These are phyloP conservation scores for Lagenaria siceraria DNA, from an alignment of 306 rosid species.

Conservation along the genomic window DNA sequence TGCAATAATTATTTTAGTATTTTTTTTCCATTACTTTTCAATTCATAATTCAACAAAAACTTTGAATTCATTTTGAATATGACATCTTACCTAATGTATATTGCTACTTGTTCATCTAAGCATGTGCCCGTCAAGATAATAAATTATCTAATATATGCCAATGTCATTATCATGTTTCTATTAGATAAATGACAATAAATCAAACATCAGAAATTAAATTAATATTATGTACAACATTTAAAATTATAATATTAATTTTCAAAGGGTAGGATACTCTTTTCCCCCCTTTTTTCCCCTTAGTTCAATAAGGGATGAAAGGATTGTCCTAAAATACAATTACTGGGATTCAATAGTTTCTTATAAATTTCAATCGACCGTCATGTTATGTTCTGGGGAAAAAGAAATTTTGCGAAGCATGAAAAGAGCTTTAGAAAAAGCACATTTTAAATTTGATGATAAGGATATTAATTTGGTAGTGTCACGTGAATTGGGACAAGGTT, in stretches of 20 bases:
- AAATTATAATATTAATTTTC: too few species aligned
- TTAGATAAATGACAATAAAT: neutral
- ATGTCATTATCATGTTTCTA: neutral
- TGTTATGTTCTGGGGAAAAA: too few species aligned
- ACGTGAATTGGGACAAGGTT: neutral
- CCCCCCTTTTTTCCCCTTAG: too few species aligned
- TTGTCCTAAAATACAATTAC: too few species aligned
- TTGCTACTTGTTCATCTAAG: neutral
- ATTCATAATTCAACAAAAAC: neutral
- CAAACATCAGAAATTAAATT: too few species aligned
- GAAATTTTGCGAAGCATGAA: too few species aligned
- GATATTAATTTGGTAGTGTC: neutral
- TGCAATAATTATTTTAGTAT: neutral
- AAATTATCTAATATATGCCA: neutral
- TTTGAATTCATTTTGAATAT: neutral
- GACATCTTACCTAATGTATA: neutral
- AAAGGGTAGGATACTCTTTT: too few species aligned
- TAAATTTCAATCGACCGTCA: too few species aligned
- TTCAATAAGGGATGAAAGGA: too few species aligned
- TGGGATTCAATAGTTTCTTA: too few species aligned
- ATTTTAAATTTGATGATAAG: neutral
- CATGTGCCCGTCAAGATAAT: neutral
- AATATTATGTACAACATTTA: too few species aligned
- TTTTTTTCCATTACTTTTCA: neutral
- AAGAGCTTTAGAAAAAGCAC: neutral